Evolutionary conservation across 305 asterid genomes (phyloP).

Genomic region (Nicotiana rustica): DNA sequence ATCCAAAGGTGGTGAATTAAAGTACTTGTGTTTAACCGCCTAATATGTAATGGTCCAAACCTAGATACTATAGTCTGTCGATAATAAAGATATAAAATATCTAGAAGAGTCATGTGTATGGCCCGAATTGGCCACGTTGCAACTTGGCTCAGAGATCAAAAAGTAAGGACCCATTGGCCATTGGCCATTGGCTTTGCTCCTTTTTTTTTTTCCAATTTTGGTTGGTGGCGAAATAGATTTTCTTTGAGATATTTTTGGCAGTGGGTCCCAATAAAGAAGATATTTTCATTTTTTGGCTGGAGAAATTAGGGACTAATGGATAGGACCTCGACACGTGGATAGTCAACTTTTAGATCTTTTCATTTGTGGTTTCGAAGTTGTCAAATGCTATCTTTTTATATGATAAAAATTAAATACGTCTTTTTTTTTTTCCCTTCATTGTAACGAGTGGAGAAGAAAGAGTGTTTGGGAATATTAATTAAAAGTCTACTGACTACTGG

Average conservation of each 20-base stretch:
- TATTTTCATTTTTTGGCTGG: slow-evolving; percentile 47
- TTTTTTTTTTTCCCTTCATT: too few species aligned
- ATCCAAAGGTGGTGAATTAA: slow-evolving; percentile 47
- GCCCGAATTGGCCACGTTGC: slow-evolving; percentile 67
- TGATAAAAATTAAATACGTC: not conserved
- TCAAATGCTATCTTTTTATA: slow-evolving; percentile 34
- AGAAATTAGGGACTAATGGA: slow-evolving; percentile 44
- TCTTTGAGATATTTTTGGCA: slow-evolving; percentile 52
- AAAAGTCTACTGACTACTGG: not conserved
- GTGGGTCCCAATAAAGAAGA: slow-evolving; percentile 52
- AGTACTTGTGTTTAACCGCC: slow-evolving; percentile 46
- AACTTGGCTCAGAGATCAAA: slow-evolving; percentile 35
- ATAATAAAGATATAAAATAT: slow-evolving; percentile 55
- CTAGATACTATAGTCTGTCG: slow-evolving; percentile 9
- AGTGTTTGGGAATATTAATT: not conserved
- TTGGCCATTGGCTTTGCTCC: not conserved
- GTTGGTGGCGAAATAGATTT: slow-evolving; percentile 47
- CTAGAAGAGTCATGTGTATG: slow-evolving; percentile 51
- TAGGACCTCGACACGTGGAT: slow-evolving; percentile 61
- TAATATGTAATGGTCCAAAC: slow-evolving; percentile 63
- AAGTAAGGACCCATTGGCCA: slow-evolving; percentile 36
- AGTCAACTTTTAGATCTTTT: slow-evolving; percentile 36
- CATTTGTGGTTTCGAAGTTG: slow-evolving; percentile 60
- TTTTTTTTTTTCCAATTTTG: slow-evolving; percentile 4
- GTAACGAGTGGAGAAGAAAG: slow-evolving; percentile 24